Conservation (phyloP, 1,284 basidiomycete species). For the Ceratobasidium sp. region DNA sequence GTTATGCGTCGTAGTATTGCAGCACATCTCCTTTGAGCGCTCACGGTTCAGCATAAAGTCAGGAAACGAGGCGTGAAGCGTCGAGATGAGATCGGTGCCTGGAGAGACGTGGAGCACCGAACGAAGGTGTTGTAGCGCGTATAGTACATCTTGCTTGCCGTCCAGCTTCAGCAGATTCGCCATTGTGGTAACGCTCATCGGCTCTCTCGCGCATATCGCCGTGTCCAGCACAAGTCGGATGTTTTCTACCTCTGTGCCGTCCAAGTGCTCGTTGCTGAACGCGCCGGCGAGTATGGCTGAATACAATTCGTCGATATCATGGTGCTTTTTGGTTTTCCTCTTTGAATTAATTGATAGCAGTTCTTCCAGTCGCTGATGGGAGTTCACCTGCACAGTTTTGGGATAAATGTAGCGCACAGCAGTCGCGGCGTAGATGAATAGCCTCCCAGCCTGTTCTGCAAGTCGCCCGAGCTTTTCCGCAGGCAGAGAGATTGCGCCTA, state of each 20-base stretch:
- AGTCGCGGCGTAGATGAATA: conserved; percentile 5
- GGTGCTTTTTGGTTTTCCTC: background rate
- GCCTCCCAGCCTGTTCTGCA: background rate
- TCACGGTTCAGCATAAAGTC: no score
- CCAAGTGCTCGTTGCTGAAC: background rate
- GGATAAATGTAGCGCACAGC: background rate
- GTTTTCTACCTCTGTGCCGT: no score
- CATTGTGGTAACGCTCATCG: background rate
- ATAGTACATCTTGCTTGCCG: no score
- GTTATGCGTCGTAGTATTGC: no score
- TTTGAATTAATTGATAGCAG: background rate
- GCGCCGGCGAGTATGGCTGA: background rate
- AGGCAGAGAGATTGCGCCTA: background rate
- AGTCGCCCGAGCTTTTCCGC: background rate
- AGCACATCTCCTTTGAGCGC: no score
- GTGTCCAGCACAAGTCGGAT: no score
- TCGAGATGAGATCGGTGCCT: no score
- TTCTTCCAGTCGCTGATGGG: background rate
- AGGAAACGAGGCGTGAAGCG: no score
- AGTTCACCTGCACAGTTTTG: background rate
- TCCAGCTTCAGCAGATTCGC: no score
- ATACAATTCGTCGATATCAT: background rate
- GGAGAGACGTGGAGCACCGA: no score
- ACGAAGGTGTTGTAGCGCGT: no score
- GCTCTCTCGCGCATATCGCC: background rate